Evolutionary conservation across 345 rosid genomes (phyloP).

Genomic region (Pugionium cornutum): DNA sequence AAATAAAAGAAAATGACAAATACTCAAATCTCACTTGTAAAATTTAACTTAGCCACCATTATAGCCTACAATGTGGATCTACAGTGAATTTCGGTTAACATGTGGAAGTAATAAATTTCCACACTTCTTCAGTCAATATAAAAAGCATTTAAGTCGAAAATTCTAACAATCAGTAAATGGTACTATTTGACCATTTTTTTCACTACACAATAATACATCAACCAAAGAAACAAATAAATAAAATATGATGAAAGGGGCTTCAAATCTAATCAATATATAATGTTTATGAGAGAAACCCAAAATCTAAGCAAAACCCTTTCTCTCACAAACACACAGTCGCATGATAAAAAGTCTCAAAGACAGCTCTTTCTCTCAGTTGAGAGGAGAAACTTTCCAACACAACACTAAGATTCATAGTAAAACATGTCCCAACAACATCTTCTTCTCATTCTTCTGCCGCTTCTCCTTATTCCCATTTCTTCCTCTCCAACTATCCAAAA

Average conservation of each 20-base stretch:
- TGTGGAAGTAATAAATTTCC: slow-evolving; percentile 35
- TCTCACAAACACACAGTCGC: slow-evolving; percentile 4
- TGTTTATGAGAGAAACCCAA: slow-evolving; percentile 33
- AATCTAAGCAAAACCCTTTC: slow-evolving; percentile 40
- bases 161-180: slow-evolving; percentile 3
- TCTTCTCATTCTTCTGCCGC: slow-evolving; percentile 17
- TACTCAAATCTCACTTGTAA: neutral
- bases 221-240: neutral
- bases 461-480: slow-evolving; percentile 22
- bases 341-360: slow-evolving; percentile 35
- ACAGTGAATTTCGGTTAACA: slow-evolving; percentile 27
- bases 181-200: slow-evolving; percentile 14
- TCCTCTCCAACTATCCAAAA: slow-evolving; percentile 40
- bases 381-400: slow-evolving; percentile 18
- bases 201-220: slow-evolving; percentile 23
- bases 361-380: slow-evolving; percentile 32
- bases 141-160: neutral
- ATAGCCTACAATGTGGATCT: slow-evolving; percentile 35
- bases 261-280: slow-evolving; percentile 35
- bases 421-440: slow-evolving; percentile 38
- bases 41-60: neutral
- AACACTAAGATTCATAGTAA: slow-evolving; percentile 19
- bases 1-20: neutral
- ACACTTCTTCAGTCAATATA: slow-evolving; percentile 2
- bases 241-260: slow-evolving; percentile 37